Conservation (phyloP, 495 filamentous ascomycete genomes). For the Penicillium parvum region DNA sequence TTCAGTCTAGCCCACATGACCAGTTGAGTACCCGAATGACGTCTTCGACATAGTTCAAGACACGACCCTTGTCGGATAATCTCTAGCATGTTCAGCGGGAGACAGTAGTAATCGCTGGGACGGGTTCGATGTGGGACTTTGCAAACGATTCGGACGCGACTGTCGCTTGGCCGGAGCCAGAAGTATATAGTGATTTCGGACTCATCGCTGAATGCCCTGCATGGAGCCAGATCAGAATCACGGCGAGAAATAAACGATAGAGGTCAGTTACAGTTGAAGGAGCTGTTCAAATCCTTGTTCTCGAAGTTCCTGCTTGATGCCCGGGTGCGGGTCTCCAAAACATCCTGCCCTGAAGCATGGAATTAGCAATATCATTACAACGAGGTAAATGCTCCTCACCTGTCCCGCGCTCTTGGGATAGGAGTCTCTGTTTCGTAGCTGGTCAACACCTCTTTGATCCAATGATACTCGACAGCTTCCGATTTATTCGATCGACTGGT, state of each 20-base stretch:
- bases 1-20: slow-evolving; percentile 54
- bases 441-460: slow-evolving; percentile 49
- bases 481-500: slow-evolving; percentile 33
- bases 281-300: slow-evolving; percentile 35
- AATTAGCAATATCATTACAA: not conserved
- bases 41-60: slow-evolving; percentile 52
- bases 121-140: slow-evolving; percentile 36
- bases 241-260: not conserved
- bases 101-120: slow-evolving; percentile 41
- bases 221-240: not conserved
- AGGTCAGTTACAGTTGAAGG: slow-evolving; percentile 41
- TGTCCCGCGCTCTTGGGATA: slow-evolving; percentile 34
- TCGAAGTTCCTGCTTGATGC: slow-evolving; percentile 34
- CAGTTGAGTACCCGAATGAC: slow-evolving; percentile 36
- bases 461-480: slow-evolving; percentile 40
- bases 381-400: slow-evolving; percentile 35
- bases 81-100: slow-evolving; percentile 50
- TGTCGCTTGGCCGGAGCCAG: slow-evolving; percentile 49
- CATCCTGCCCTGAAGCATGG: slow-evolving; percentile 40
- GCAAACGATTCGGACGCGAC: slow-evolving; percentile 56
- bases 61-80: slow-evolving; percentile 48
- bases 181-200: slow-evolving; percentile 52
- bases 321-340: slow-evolving; percentile 38
- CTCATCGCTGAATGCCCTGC: slow-evolving; percentile 35
- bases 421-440: slow-evolving; percentile 34